phyloP scores from a whole-genome alignment of 768 basidiomycete species.

The Russula foetens region DNA sequence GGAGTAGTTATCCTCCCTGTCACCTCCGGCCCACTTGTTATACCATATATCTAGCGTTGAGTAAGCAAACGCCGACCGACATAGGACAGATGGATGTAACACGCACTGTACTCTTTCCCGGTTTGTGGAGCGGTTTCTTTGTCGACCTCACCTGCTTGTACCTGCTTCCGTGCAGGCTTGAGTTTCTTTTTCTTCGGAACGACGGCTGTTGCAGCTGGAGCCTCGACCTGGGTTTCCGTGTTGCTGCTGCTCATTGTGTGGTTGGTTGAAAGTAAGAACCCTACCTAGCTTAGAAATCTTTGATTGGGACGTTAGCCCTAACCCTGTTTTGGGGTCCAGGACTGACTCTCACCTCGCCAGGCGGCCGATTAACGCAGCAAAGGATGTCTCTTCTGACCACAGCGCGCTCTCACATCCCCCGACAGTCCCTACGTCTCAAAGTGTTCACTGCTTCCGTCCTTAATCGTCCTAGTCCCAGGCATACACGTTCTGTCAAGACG shows the following conservation, averaged over 20 bases:
- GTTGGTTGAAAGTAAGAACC: background rate
- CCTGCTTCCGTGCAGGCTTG: conserved; percentile 90
- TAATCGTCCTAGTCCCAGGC: background rate
- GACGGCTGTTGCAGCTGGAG: background rate
- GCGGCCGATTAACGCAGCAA: background rate
- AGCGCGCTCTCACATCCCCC: background rate
- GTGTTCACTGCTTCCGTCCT: background rate
- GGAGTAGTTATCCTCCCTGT: conserved; percentile 92
- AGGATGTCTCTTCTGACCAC: conserved; percentile 11
- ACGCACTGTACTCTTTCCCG: conserved; percentile 93
- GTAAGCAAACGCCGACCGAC: background rate
- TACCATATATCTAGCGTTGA: conserved; percentile 81
- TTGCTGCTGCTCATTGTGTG: conserved; percentile 11
- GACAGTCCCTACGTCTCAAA: background rate
- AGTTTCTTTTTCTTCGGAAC: conserved; percentile 50
- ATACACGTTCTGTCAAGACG: conserved; percentile 15
- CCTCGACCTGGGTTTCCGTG: conserved; percentile 11
- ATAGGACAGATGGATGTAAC: background rate
- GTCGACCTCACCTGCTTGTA: conserved; percentile 83
- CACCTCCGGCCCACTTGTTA: conserved; percentile 99
- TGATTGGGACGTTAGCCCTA: background rate
- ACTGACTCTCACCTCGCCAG: too few relatives aligned
- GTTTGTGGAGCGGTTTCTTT: conserved; percentile 85
- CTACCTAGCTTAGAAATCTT: background rate
- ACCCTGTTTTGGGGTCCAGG: conserved; percentile 2